Evolutionary conservation across 495 filamentous ascomycete genomes (phyloP), one percentile per base, ranked within the genome.

Genomic region (Podospora appendiculata): DNA sequence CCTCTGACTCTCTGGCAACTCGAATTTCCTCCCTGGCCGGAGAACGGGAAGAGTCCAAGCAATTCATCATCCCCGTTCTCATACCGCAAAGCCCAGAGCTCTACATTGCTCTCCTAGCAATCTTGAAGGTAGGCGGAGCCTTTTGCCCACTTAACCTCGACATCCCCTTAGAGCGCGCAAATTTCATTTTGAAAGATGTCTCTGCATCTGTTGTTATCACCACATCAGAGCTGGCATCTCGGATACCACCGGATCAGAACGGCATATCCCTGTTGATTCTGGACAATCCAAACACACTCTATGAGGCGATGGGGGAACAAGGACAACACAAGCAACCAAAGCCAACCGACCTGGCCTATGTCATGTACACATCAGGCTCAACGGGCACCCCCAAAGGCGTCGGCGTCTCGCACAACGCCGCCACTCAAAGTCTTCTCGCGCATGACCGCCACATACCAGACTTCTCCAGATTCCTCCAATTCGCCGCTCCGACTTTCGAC

Each of bases 321-420:
- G 11, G 1, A 17, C 13, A 44, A 10, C 48, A 52, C 34, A 58
- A 46, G 32, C 32, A 57, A 14, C 54, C 62, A 1, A 51, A 41
- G 5, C 51, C 67, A 2, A 45, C 56, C 1, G 75, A 88, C 56
- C 59, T 88, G 7, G 90, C 89, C 14, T 96, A 95, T 67, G 79
- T 96, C 41, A 87, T 95, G 80, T 96, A 95, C 59, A 96, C 90
- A 1, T 90, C 85, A 12, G 90, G 90, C 11, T 90, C 88, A 6
- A 95, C 89, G 0, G 90, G 90, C n/a, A 79, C 78, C 4, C 90
- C 90, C 2, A 96, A 96, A 70, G 90, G 90, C 0, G 90, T 95
- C 2, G 73, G 74, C 0, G 70, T 95, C 34, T 86, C 87, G 25
- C 90, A 96, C 70, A 65, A 73, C 10, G 87, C 90, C 13, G 89